Conservation (phyloP, 371 early-diverging fungal genomes). For the Actinomucor elegans region DNA sequence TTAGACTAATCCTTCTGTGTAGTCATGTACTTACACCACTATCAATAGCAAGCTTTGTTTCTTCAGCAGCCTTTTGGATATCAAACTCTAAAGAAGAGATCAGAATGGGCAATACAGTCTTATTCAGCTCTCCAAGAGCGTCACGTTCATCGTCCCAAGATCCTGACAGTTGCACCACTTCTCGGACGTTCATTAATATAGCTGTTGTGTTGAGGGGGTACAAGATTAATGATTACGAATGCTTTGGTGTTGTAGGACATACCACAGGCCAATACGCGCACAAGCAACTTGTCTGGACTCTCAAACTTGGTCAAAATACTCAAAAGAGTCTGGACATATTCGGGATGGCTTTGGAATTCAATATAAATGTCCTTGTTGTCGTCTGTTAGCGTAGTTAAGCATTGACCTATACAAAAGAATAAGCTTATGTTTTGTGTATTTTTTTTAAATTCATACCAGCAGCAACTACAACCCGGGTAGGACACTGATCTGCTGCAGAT, state of each 20-base stretch:
- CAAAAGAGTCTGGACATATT: constrained; percentile 53
- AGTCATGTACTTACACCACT: constrained; percentile 43
- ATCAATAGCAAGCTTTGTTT: constrained; percentile 45
- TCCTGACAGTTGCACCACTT: constrained; percentile 29
- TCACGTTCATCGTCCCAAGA: constrained; percentile 44
- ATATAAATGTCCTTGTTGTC: constrained; percentile 68
- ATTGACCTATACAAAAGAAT: constrained; percentile 75
- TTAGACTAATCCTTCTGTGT: not conserved
- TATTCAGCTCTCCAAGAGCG: constrained; percentile 43
- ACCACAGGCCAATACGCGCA: constrained; percentile 61
- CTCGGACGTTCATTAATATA: constrained; percentile 44
- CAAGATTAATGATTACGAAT: too few species aligned
- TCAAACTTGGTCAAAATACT: constrained; percentile 46
- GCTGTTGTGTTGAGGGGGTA: too few species aligned
- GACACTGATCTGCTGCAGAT: constrained; percentile 56
- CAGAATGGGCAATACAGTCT: constrained; percentile 53
- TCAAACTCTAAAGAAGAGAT: constrained; percentile 58
- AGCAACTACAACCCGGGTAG: constrained; percentile 61
- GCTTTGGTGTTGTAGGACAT: constrained; percentile 9
- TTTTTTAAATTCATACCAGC: constrained; percentile 44
- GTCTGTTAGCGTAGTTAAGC: constrained; percentile 82
- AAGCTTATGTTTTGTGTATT: too few species aligned
- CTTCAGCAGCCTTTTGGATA: constrained; percentile 58
- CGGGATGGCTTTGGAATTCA: constrained; percentile 61
- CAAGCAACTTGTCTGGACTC: constrained; percentile 41